Evolutionary conservation across 768 basidiomycete species (phyloP), one percentile per base, ranked within the genome.

Genomic region (Rubroboletus satanas): DNA sequence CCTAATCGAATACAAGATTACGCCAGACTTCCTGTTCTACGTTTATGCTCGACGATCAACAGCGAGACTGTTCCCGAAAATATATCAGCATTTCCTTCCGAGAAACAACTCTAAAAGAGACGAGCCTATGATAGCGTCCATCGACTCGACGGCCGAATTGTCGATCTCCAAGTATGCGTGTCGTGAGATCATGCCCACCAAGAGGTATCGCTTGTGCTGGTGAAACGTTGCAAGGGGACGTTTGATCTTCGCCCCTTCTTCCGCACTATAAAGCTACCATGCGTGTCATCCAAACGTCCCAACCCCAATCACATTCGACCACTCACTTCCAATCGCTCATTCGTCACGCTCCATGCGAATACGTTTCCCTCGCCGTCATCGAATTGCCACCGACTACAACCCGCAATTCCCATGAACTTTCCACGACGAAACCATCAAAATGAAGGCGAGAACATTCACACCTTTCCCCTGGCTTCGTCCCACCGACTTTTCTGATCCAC

Each of bases 121-220:
- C 71, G 18, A 35, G 74, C 75, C 44, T 57, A 75, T 66, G 45
- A 77, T 65, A 9, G 67, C 61, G 48, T 77, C 75, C 41, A 74
- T 35, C 7, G 71, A 69, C 21, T 70, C 66, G 48, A 70, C 21
- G 17, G 67, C 61, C n/a, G 63, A 64, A 32, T 65, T 54, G 39
- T 72, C 66, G 14, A 76, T 56, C 37, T 76, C 74, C 35, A 76
- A 43, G 53, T 70, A 73, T 35, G 74, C 73, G 10, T 68, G 54
- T 32, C 70, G 64, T 33, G 70, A 73, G 59, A 76, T 71, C 48
- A 64, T 61, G 12, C 74, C 65, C 4, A 77, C 62, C 36, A 64
- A 54, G 54, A 71, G 42, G 54, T 68, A 68, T 4, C 76, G 68
- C 54, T 66, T 71, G 57, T 75, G 67, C 41, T 55, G 65, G 52